A percentile compares a stretch with the other conserved stretches of the same genome.
These are phyloP conservation scores for Tolypocladium sp. DNA, from an alignment of 2,329 filamentous ascomycete genomes.

Conservation along the genomic window DNA sequence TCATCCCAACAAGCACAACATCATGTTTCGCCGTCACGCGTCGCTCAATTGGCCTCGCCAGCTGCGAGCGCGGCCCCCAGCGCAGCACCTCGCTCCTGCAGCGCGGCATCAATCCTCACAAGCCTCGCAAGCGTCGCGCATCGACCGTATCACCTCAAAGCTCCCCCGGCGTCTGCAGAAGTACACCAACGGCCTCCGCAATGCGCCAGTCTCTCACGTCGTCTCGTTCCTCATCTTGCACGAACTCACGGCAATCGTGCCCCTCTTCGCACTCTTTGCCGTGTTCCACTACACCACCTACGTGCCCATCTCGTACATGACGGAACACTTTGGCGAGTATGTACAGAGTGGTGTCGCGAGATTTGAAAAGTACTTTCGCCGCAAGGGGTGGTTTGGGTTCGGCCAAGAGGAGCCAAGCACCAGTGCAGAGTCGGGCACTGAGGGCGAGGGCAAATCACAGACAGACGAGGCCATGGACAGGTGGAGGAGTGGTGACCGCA, in stretches of 20 bases:
- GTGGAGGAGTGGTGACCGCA: constrained; percentile 30
- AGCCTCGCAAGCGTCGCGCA: constrained; percentile 19
- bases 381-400: constrained; percentile 74
- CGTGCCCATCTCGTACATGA: constrained; percentile 51
- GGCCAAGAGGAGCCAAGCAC: constrained; percentile 19
- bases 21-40: constrained; percentile 16
- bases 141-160: constrained; percentile 37
- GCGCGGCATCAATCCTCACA: constrained; percentile 17
- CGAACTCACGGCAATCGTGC: constrained; percentile 80
- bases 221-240: constrained; percentile 83
- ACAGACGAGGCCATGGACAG: constrained; percentile 20
- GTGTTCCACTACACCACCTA: constrained; percentile 74
- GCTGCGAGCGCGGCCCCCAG: constrained; percentile 6
- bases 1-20: background rate
- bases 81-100: constrained; percentile 2
- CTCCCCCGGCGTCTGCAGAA: constrained; percentile 59
- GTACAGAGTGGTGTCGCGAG: constrained; percentile 56
- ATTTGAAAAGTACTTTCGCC: constrained; percentile 68
- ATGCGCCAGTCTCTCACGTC: constrained; percentile 73
- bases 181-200: constrained; percentile 61
- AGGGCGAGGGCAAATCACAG: constrained; percentile 7
- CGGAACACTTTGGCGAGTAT: constrained; percentile 38
- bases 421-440: constrained; percentile 7
- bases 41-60: constrained; percentile 12
- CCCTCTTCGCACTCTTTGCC: constrained; percentile 64